Base-by-base conservation (phyloP, 1,139 yeast genomes). In the Debaryomyces psychrophilus region DNA sequence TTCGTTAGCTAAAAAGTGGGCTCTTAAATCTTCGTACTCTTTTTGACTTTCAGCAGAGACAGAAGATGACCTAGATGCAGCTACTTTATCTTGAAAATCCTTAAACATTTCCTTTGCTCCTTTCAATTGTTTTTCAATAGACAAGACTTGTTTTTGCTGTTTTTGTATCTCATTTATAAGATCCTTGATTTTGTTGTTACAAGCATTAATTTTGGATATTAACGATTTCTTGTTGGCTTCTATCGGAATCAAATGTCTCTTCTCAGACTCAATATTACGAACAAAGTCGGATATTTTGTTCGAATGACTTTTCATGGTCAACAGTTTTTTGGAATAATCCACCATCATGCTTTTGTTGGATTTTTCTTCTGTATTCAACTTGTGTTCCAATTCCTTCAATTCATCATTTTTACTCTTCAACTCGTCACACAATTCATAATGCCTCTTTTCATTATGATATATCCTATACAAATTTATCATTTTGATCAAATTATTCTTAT, bases 21-120 rank as follows among this genome's bases (percentile, higher is more conserved):
- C 81, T 57, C 89, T 79, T 49, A 90, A 68, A 1, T 49, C 38
- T 42, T 84, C 85, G 60, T 90, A 90, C 45, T 84, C 85, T 23
- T 69, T 64, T 37, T 82, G 71, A 31, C 81, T 87, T 11, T 75
- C 81, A 0, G 76, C 70, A 2, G 82, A 69, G 17, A 85, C 58
- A 20, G 62, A 48, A 2, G 71, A 67, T 1, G 67, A 60, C 2
- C 61, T 54, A 4, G 61, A 52, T 5, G 60, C 50, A 11, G 52
- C 46, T 52, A 67, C 50, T 55, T 67, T 50, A 56, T 68, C 58
- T 71, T 82, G 67, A 73, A 81, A 64, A 56, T 68, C 58, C 50
- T 62, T 51, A 64, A 71, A 54, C 79, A 78, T 51, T 60, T 69
- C 50, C 66, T 71, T 49, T 66, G 85, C 55, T 61, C 80, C 58